Conservation (phyloP, 441 rosid species). For the Pelargonium myrrhifolium region DNA sequence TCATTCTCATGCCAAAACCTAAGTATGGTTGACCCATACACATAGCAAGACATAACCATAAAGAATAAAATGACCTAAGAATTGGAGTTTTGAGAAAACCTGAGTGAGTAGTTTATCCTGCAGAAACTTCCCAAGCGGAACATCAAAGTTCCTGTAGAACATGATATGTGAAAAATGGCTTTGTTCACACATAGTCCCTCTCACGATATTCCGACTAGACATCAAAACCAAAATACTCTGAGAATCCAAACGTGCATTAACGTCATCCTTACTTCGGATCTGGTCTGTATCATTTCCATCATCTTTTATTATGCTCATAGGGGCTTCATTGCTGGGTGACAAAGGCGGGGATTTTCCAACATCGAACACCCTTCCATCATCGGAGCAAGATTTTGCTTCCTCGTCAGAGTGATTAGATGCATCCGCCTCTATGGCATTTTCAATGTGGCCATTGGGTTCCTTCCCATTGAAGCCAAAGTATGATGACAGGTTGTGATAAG, state of each 20-base stretch:
- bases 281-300: conserved; percentile 30
- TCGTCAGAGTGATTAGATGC: conserved; percentile 22
- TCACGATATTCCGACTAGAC: conserved; percentile 62
- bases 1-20: not conserved
- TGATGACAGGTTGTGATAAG: conserved; percentile 43
- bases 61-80: conserved; percentile 14
- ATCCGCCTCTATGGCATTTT: conserved; percentile 29
- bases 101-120: conserved; percentile 72
- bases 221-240: conserved; percentile 87
- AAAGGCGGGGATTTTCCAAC: conserved; percentile 30
- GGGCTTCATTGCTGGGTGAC: conserved; percentile 26
- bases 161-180: conserved; percentile 89
- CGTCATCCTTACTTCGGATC: conserved; percentile 34
- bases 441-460: conserved; percentile 25
- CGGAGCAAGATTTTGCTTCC: conserved; percentile 30
- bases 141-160: conserved; percentile 81
- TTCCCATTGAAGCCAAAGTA: conserved; percentile 49
- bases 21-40: conserved; percentile 1
- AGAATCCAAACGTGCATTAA: conserved; percentile 43
- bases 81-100: conserved; percentile 39
- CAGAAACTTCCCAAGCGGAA: conserved; percentile 85
- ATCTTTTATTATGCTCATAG: conserved; percentile 25
- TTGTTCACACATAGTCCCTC: conserved; percentile 73
- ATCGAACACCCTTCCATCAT: conserved; percentile 34
- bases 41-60: not conserved